A percentile compares a stretch with the other conserved stretches of the same genome.
phyloP scores from a whole-genome alignment of 2,329 filamentous ascomycete genomes.

The Akanthomyces uredinophilus region DNA sequence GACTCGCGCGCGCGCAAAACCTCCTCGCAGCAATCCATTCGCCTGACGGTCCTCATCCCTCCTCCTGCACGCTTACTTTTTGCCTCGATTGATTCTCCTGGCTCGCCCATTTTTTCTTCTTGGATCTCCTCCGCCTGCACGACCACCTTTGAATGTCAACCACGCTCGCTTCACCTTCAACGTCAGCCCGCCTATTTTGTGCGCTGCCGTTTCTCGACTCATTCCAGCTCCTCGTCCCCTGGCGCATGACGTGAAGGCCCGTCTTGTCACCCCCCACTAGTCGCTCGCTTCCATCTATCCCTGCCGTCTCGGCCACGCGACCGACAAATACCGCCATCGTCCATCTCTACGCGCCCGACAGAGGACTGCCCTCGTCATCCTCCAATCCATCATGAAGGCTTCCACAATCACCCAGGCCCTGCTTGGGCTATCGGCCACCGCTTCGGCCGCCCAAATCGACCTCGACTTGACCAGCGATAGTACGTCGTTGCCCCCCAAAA shows the following conservation, averaged over 20 bases:
- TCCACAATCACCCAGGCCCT: neutral
- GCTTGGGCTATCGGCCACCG: neutral
- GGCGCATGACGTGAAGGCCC: conserved; percentile 9
- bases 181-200: neutral
- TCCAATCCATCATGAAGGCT: conserved; percentile 1
- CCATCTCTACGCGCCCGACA: neutral
- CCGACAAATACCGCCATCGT: neutral
- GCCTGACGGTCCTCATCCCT: neutral
- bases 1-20: neutral
- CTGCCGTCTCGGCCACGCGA: conserved; percentile 1
- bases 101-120: neutral
- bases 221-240: neutral
- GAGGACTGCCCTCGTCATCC: neutral
- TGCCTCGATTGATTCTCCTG: neutral
- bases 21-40: neutral
- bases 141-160: neutral
- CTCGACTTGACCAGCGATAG: conserved; percentile 8
- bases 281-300: neutral
- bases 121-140: neutral
- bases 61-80: conserved; percentile 2
- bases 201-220: neutral
- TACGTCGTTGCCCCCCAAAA: neutral
- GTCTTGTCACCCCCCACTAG: neutral
- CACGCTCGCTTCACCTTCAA: neutral
- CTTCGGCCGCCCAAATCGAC: neutral